phyloP scores from a whole-genome alignment of 1,284 basidiomycete species.

The Boletus semigastroideus region DNA sequence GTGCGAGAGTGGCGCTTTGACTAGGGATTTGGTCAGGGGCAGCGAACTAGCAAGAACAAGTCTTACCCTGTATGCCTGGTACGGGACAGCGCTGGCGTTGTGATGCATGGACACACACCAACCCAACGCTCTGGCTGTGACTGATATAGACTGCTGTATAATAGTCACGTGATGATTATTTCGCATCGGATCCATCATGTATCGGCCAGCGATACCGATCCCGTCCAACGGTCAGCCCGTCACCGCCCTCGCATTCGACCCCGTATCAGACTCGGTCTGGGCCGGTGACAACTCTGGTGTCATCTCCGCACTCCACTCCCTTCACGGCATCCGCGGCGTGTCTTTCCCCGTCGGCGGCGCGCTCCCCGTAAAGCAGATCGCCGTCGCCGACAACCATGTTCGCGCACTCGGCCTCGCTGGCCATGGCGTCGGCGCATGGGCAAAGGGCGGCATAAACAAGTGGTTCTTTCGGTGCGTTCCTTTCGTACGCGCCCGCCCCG shows the following conservation, averaged over 20 bases:
- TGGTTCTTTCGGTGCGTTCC: constrained; percentile 67
- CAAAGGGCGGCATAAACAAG: constrained; percentile 79
- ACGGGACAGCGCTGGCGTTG: constrained; percentile 46
- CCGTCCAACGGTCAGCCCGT: constrained; percentile 46
- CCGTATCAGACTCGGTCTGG: constrained; percentile 89
- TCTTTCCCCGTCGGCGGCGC: constrained; percentile 72
- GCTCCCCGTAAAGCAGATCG: constrained; percentile 67
- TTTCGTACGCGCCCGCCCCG: neutral
- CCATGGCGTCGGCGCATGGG: constrained; percentile 70
- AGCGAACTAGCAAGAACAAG: neutral
- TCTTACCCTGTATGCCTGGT: constrained; percentile 70
- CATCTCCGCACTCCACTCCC: constrained; percentile 72
- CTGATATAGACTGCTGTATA: too few relatives aligned
- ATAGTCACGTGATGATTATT: constrained; percentile 17
- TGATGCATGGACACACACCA: neutral
- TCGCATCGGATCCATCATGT: constrained; percentile 24
- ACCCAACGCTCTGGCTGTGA: too few relatives aligned
- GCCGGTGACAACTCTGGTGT: constrained; percentile 75
- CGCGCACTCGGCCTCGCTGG: constrained; percentile 59
- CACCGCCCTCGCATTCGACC: constrained; percentile 84
- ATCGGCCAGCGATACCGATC: constrained; percentile 40
- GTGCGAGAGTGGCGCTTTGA: constrained; percentile 69
- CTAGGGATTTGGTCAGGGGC: constrained; percentile 34
- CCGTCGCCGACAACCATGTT: constrained; percentile 75
- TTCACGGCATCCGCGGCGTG: constrained; percentile 67